Percentiles rank a stretch among this genome's conserved stretches.
phyloP scores from a whole-genome alignment of 2,329 filamentous ascomycete genomes.

The Claviceps maximensis region DNA sequence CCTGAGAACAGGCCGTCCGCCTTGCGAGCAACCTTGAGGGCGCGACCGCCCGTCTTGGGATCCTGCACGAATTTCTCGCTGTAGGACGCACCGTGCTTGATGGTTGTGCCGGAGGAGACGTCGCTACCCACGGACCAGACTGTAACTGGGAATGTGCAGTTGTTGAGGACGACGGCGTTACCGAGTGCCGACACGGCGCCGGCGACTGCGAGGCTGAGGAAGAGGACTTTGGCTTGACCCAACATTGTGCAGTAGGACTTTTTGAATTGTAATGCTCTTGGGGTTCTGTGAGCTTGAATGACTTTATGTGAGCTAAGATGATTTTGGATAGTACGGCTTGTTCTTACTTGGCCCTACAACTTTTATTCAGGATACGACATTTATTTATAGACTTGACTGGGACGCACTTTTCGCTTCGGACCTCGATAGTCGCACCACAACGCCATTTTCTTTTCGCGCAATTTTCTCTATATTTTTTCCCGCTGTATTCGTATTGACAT shows the following conservation, averaged over 20 bases:
- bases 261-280: too few relatives aligned
- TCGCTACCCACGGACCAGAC: constrained; percentile 25
- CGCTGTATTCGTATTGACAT: neutral
- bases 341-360: neutral
- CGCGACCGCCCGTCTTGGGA: constrained; percentile 23
- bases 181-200: constrained; percentile 13
- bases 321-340: neutral
- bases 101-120: constrained; percentile 14
- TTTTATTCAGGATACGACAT: neutral
- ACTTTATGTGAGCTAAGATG: too few relatives aligned
- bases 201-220: constrained; percentile 4
- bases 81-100: constrained; percentile 18
- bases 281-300: too few relatives aligned
- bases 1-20: constrained; percentile 25
- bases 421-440: neutral
- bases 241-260: constrained; percentile 6
- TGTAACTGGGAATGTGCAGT: constrained; percentile 21
- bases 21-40: constrained; percentile 24
- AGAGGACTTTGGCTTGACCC: constrained; percentile 6
- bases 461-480: neutral
- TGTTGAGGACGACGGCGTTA: constrained; percentile 23
- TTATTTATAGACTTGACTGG: neutral
- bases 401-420: neutral
- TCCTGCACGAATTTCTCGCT: constrained; percentile 21
- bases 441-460: neutral